Conservation (phyloP, 2,329 filamentous ascomycete genomes). For the Blumeria hordei region DNA sequence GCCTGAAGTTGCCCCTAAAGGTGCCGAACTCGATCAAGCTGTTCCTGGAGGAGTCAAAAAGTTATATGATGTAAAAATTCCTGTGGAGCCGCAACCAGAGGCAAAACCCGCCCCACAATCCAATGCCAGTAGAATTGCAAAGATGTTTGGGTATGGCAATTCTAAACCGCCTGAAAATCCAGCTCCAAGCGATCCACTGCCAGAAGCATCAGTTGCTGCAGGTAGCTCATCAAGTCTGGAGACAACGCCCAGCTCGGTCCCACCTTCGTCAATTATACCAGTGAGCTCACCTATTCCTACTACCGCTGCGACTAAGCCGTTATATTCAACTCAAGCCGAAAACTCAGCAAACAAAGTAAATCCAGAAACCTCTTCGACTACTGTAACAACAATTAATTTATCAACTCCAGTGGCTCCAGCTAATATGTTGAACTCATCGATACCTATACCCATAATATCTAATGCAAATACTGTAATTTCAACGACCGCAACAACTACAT, state of each 20-base stretch:
- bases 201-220: neutral
- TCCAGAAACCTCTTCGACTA: neutral
- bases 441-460: neutral
- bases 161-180: neutral
- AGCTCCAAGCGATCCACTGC: neutral
- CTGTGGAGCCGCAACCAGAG: neutral
- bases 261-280: neutral
- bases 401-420: neutral
- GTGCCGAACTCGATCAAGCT: no score
- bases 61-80: neutral
- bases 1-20: neutral
- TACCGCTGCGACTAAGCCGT: no score
- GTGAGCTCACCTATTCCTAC: neutral
- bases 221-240: neutral
- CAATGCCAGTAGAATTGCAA: constrained; percentile 2
- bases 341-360: neutral
- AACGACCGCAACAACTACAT: neutral
- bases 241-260: neutral
- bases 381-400: neutral
- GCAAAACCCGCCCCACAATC: neutral
- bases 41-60: neutral
- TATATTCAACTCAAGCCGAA: no score
- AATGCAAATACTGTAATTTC: neutral
- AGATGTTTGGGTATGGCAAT: constrained; percentile 2
- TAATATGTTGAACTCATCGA: neutral